phyloP scores from a whole-genome alignment of 805 yeast species.

The Sugiyamaella qingdaonensis region DNA sequence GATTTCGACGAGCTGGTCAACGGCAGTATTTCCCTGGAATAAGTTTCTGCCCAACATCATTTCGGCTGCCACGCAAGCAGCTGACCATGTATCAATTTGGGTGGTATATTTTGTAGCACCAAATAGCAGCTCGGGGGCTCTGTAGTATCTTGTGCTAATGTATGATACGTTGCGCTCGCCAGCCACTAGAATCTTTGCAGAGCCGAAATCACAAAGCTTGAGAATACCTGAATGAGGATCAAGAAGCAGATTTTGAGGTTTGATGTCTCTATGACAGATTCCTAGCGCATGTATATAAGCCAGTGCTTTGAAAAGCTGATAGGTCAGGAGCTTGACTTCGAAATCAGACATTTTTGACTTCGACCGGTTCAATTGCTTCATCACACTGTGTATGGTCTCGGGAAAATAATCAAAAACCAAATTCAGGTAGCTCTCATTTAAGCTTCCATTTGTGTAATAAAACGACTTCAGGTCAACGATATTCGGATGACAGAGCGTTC shows the following conservation, averaged over 20 bases:
- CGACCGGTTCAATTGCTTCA: constrained; percentile 57
- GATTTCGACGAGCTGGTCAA: constrained; percentile 94
- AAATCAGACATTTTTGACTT: constrained; percentile 56
- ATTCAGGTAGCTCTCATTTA: constrained; percentile 79
- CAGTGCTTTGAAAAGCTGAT: constrained; percentile 69
- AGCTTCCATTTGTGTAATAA: constrained; percentile 69
- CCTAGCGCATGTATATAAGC: constrained; percentile 67
- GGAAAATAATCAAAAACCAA: constrained; percentile 89
- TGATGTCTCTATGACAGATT: constrained; percentile 88
- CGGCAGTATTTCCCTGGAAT: constrained; percentile 97
- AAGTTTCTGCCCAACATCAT: constrained; percentile 92
- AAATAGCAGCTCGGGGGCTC: constrained; percentile 96
- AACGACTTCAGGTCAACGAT: constrained; percentile 83
- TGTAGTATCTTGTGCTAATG: constrained; percentile 91
- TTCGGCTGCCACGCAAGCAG: constrained; percentile 97
- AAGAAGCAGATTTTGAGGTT: constrained; percentile 83
- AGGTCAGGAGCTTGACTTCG: constrained; percentile 86
- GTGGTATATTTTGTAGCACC: constrained; percentile 97
- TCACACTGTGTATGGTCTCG: constrained; percentile 86
- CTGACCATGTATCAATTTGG: constrained; percentile 93
- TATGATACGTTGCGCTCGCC: constrained; percentile 92
- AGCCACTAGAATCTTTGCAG: constrained; percentile 86
- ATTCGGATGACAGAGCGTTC: constrained; percentile 76
- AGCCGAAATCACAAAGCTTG: constrained; percentile 94
- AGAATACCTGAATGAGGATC: constrained; percentile 81